Percentiles rank a stretch among this genome's conserved stretches.
Conservation (phyloP, 805 yeast genomes). For the Dipodascopsis tothii region DNA sequence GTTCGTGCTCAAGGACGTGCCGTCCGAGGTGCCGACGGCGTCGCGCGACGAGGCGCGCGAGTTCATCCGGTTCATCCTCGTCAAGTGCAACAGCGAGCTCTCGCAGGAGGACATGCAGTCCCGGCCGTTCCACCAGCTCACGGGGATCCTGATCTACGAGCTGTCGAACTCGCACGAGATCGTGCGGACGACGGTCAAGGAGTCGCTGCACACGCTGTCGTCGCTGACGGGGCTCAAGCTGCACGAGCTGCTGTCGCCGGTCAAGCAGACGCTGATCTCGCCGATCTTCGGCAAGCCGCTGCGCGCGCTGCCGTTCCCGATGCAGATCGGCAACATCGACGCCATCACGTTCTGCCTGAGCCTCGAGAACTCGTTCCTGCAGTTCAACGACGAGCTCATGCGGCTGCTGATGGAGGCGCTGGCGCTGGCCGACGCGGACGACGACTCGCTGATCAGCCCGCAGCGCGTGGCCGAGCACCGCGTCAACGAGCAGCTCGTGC, state of each 20-base stretch:
- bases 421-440: conserved; percentile 95
- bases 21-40: conserved; percentile 74
- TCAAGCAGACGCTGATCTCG: conserved; percentile 71
- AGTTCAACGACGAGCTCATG: conserved; percentile 81
- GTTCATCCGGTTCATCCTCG: conserved; percentile 56
- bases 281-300: conserved; percentile 96
- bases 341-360: conserved; percentile 89
- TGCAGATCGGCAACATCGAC: conserved; percentile 97
- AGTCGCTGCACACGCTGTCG: conserved; percentile 58
- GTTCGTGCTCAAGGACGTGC: conserved; percentile 84
- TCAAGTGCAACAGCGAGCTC: conserved; percentile 55
- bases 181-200: conserved; percentile 76
- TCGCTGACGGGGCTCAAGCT: conserved; percentile 63
- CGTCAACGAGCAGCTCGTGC: conserved; percentile 80
- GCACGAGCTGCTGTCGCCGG: conserved; percentile 70
- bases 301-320: conserved; percentile 93
- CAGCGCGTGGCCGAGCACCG: conserved; percentile 79
- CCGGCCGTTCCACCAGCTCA: conserved; percentile 69
- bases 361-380: conserved; percentile 70
- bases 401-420: conserved; percentile 81
- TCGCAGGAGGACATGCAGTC: conserved; percentile 57
- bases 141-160: conserved; percentile 87
- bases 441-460: conserved; percentile 76
- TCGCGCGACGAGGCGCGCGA: conserved; percentile 67
- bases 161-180: conserved; percentile 78